phyloP scores from a whole-genome alignment of 2,329 filamentous ascomycete species.

The Paraconiothyrium sp. region DNA sequence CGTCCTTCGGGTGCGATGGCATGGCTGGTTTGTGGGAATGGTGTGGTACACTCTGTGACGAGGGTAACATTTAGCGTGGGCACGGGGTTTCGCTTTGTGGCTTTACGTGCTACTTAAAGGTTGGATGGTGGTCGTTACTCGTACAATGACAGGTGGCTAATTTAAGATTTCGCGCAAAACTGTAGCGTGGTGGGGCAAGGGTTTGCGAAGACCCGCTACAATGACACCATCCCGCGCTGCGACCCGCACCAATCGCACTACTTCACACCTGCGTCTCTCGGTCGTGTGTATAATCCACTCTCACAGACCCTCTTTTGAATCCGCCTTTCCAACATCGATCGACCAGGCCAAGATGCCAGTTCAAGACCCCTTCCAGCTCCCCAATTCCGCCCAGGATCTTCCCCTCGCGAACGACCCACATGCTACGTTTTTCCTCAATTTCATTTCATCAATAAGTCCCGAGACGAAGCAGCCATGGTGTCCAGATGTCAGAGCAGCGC shows the following conservation, averaged over 20 bases:
- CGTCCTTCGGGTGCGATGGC: too few relatives aligned
- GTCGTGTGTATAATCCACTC: background rate
- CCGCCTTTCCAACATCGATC: background rate
- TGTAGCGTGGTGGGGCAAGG: conserved; percentile 4
- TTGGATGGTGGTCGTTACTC: background rate
- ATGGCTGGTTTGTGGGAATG: too few relatives aligned
- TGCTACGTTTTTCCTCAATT: conserved; percentile 19
- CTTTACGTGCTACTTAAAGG: background rate
- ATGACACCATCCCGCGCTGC: background rate
- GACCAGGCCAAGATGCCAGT: conserved; percentile 17
- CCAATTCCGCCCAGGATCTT: conserved; percentile 15
- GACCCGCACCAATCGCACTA: background rate
- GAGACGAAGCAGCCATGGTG: conserved; percentile 23
- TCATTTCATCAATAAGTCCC: conserved; percentile 21
- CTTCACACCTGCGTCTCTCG: background rate
- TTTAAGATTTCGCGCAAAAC: background rate
- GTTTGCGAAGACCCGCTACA: conserved; percentile 6
- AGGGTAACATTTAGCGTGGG: too few relatives aligned
- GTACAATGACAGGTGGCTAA: conserved; percentile 5
- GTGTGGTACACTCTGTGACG: too few relatives aligned
- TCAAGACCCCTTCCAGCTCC: conserved; percentile 17
- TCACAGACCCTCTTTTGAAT: background rate
- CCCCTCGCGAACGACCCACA: conserved; percentile 10
- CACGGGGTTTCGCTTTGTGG: background rate
- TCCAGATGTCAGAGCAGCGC: conserved; percentile 25